These are phyloP conservation scores for Daldinia caldariorum DNA, from an alignment of 495 filamentous ascomycete species.

Conservation along the genomic window DNA sequence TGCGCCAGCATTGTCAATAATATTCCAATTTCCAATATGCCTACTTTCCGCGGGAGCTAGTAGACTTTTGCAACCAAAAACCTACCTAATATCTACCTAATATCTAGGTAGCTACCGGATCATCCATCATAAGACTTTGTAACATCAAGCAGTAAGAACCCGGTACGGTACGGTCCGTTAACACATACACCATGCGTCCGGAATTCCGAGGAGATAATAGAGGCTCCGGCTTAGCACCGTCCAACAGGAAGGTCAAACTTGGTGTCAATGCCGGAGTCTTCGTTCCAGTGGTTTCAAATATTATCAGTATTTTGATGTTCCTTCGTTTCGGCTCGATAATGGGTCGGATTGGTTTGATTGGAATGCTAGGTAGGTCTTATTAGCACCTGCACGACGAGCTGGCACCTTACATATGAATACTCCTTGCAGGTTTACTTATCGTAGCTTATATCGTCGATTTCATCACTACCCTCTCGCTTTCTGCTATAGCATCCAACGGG, in stretches of 20 bases:
- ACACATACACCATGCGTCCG: slow-evolving; percentile 39
- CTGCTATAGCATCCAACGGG: slow-evolving; percentile 89
- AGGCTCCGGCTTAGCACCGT: slow-evolving; percentile 17
- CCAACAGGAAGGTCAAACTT: slow-evolving; percentile 65
- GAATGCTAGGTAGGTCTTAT: slow-evolving; percentile 73
- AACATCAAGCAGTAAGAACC: neutral
- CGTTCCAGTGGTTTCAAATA: slow-evolving; percentile 85
- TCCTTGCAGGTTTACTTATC: slow-evolving; percentile 70
- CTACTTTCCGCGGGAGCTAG: neutral
- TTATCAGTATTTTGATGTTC: slow-evolving; percentile 95
- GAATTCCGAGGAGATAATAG: slow-evolving; percentile 38
- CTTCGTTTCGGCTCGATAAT: slow-evolving; percentile 82
- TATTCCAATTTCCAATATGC: neutral
- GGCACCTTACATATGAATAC: slow-evolving; percentile 26
- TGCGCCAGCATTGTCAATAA: neutral
- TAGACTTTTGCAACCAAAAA: neutral
- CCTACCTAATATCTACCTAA: too few relatives aligned
- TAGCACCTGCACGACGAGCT: slow-evolving; percentile 7
- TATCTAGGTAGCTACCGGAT: neutral
- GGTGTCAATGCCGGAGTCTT: slow-evolving; percentile 83
- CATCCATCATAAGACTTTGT: neutral
- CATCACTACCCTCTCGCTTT: slow-evolving; percentile 85
- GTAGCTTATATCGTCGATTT: slow-evolving; percentile 80
- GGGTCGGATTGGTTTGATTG: slow-evolving; percentile 80
- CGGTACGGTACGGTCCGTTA: neutral